Percentiles rank a stretch among this genome's conserved stretches.
phyloP scores from a whole-genome alignment of 179 eudicot genomes.

The Patellifolia procumbens region DNA sequence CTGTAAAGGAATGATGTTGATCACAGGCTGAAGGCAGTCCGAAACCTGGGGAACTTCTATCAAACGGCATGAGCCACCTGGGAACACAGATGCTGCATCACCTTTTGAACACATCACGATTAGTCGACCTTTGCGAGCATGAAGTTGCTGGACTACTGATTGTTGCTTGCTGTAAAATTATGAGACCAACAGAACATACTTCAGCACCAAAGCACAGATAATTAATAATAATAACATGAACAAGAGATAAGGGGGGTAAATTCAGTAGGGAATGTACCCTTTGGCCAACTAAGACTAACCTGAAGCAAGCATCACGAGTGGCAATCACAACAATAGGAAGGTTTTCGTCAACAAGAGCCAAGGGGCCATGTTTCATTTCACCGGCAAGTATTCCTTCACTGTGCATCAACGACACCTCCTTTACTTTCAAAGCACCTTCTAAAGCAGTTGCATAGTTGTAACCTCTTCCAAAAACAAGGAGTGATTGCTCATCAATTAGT shows the following conservation, averaged over 20 bases:
- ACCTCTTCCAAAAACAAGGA: slow-evolving; percentile 95
- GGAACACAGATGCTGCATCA: slow-evolving; percentile 67
- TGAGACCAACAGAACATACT: slow-evolving; percentile 9
- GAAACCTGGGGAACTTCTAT: slow-evolving; percentile 85
- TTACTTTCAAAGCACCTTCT: slow-evolving; percentile 94
- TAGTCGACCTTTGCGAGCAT: slow-evolving; percentile 92
- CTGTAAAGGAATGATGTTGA: slow-evolving; percentile 94
- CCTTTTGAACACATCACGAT: slow-evolving; percentile 90
- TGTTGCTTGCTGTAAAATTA: slow-evolving; percentile 80
- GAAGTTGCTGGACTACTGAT: slow-evolving; percentile 96
- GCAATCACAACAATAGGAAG: slow-evolving; percentile 95
- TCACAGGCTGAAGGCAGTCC: slow-evolving; percentile 96
- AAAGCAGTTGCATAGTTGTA: slow-evolving; percentile 94
- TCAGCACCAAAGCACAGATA: background rate
- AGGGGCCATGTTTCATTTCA: slow-evolving; percentile 98
- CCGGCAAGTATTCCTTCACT: slow-evolving; percentile 99
- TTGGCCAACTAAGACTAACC: slow-evolving; percentile 35
- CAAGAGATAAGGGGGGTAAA: background rate
- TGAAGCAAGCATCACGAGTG: slow-evolving; percentile 88
- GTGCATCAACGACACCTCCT: slow-evolving; percentile 96
- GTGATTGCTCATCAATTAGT: slow-evolving; percentile 81
- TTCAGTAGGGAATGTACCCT: background rate
- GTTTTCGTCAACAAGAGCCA: slow-evolving; percentile 88
- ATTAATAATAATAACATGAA: background rate
- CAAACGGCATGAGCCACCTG: slow-evolving; percentile 75